Base-by-base conservation (phyloP, 108 stramenopile species). In the Aurantiochytrium sp. region DNA sequence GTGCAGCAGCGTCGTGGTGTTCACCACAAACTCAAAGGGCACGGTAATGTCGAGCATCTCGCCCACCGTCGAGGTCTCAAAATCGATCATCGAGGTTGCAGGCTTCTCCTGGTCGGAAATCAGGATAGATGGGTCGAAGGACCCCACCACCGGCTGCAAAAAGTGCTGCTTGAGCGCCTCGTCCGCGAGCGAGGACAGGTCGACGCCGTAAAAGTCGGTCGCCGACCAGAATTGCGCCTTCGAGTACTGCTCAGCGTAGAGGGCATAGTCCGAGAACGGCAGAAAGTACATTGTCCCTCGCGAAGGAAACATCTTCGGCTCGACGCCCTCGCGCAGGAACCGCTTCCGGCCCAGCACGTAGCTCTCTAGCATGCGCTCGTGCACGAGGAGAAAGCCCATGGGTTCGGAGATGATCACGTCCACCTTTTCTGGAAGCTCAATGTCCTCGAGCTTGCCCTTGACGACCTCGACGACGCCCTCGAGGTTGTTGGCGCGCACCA, bases 331-430 rank as follows among this genome's bases (percentile, higher is more conserved):
- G 54, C 91, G 91, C 24, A 94, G 68, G 55, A 93, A 94, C 22
- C 89, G 69, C 21, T 93, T 90, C 21, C 94, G 87, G 10, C 91
- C 94, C 21, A 48, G 27, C 1, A 94, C 55, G 87, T 92, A 94
- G 34, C 68, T 86, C 92, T 94, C 93, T 4, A 94, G 69, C 94
- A 94, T 94, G 27, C 93, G 91, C 55, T 94, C 94, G 88, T 94
- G 94, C 55, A 94, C 93, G 45, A 94, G 90, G 32, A 94, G 48
- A 54, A 94, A 94, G 41, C 94, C 94, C 45, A 94, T 93, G 41
- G 94, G 94, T 90, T 94, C 94, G 10, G 93, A 93, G 86, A 94
- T 86, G 55, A 94, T 92, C 21, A 94, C 87, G 81, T 94, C 94
- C 15, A 94, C 94, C 86, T 93, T 93, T 54, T 94, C 93, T 24